Evolutionary conservation across 1,284 basidiomycete species (phyloP).

Genomic region (Apiotrichum montevideense): DNA sequence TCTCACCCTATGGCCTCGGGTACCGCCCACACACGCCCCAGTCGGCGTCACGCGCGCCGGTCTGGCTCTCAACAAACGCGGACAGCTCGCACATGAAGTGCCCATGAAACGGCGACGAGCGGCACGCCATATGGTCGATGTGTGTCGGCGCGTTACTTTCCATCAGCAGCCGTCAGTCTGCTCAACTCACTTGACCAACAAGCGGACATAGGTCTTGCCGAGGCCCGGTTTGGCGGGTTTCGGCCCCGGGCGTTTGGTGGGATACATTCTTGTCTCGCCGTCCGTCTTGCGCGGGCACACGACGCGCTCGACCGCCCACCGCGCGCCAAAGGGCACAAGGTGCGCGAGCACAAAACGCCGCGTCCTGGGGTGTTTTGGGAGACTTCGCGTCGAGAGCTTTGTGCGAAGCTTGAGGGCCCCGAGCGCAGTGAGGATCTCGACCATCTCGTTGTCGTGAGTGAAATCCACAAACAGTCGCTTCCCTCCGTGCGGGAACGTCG

Average conservation of each 20-base stretch:
- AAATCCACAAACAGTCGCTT: slow-evolving; percentile 55
- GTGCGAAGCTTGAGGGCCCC: slow-evolving; percentile 54
- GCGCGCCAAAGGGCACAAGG: slow-evolving; percentile 39
- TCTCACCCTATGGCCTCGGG: no score
- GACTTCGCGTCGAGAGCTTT: not conserved
- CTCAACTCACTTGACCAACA: slow-evolving; percentile 39
- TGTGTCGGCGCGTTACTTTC: slow-evolving; percentile 26
- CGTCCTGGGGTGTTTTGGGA: slow-evolving; percentile 9
- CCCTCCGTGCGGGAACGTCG: slow-evolving; percentile 59
- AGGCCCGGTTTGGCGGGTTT: not conserved
- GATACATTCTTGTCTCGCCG: not conserved
- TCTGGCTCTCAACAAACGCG: slow-evolving; percentile 64
- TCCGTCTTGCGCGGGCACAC: slow-evolving; percentile 16
- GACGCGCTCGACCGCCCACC: slow-evolving; percentile 36
- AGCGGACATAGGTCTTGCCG: slow-evolving; percentile 31
- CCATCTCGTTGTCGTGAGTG: slow-evolving; percentile 74
- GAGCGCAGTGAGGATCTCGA: slow-evolving; percentile 66
- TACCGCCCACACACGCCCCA: slow-evolving; percentile 19
- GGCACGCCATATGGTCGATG: slow-evolving; percentile 50
- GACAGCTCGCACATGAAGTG: slow-evolving; percentile 60
- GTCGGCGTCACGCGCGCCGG: slow-evolving; percentile 59
- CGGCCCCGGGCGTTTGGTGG: not conserved
- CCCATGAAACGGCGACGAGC: slow-evolving; percentile 54
- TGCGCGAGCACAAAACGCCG: slow-evolving; percentile 29
- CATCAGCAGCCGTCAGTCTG: not conserved